Evolutionary conservation across 495 filamentous ascomycete species (phyloP).

Genomic region (Penicillium canescens): DNA sequence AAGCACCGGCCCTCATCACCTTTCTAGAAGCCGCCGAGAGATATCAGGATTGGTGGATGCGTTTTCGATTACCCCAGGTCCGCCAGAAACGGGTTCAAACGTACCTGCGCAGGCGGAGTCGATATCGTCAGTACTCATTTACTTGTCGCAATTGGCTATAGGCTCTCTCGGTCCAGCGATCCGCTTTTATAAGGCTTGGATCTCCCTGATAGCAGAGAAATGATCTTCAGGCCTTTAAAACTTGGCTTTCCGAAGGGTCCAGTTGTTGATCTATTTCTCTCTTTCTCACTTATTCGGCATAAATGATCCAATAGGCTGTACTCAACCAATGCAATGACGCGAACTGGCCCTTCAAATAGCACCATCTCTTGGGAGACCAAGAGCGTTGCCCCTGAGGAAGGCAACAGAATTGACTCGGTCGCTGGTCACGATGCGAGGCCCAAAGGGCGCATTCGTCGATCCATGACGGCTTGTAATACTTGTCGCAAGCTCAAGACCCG

Average conservation of each 20-base stretch:
- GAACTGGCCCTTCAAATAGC: slow-evolving; percentile 26
- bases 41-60: slow-evolving; percentile 26
- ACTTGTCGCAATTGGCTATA: slow-evolving; percentile 33
- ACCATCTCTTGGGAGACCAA: slow-evolving; percentile 34
- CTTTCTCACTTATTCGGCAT: slow-evolving; percentile 4
- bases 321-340: slow-evolving; percentile 28
- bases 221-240: slow-evolving; percentile 23
- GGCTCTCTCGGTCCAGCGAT: slow-evolving; percentile 12
- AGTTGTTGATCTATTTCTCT: slow-evolving; percentile 15
- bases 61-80: slow-evolving; percentile 32
- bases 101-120: slow-evolving; percentile 32
- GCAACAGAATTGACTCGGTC: slow-evolving; percentile 26
- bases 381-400: slow-evolving; percentile 27
- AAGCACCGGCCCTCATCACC: slow-evolving; percentile 15
- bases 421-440: slow-evolving; percentile 31
- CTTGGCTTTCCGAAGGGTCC: slow-evolving; percentile 15
- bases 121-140: slow-evolving; percentile 31
- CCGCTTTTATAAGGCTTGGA: slow-evolving; percentile 29
- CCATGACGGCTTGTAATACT: slow-evolving; percentile 45
- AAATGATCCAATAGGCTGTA: slow-evolving; percentile 11
- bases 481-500: slow-evolving; percentile 47
- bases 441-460: slow-evolving; percentile 40
- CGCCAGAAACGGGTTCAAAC: slow-evolving; percentile 21
- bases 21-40: slow-evolving; percentile 30
- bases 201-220: slow-evolving; percentile 18